These are phyloP conservation scores for Malassezia restricta DNA, from an alignment of 1,284 basidiomycete genomes.

Conservation along the genomic window DNA sequence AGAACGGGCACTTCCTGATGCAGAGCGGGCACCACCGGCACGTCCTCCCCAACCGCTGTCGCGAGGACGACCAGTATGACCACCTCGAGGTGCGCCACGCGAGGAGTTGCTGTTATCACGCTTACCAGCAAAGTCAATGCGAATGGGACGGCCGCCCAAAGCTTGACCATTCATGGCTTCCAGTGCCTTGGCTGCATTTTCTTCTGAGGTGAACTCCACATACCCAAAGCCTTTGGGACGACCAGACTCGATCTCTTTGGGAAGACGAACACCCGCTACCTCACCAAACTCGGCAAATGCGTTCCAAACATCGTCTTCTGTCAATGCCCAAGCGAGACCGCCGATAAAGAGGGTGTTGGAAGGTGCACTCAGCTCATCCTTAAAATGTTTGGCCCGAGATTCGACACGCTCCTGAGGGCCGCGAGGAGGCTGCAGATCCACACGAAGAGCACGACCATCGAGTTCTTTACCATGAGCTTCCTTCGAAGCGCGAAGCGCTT, in stretches of 20 bases:
- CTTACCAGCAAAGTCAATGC: conserved; percentile 66
- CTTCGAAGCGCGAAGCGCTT: conserved; percentile 54
- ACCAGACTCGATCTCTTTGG: conserved; percentile 83
- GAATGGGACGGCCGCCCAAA: conserved; percentile 67
- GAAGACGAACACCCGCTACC: conserved; percentile 75
- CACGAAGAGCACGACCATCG: conserved; percentile 75
- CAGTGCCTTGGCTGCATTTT: conserved; percentile 69
- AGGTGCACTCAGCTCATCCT: conserved; percentile 53
- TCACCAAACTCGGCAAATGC: conserved; percentile 80
- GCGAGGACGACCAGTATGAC: conserved; percentile 19
- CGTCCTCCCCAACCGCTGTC: conserved; percentile 22
- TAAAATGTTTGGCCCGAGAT: conserved; percentile 63
- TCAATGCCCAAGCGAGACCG: conserved; percentile 68
- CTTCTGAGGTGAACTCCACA: conserved; percentile 77
- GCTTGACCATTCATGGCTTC: conserved; percentile 60
- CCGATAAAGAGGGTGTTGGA: conserved; percentile 76
- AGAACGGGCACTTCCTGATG: conserved; percentile 50
- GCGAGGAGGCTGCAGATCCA: conserved; percentile 65
- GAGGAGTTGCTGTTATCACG: conserved; percentile 51
- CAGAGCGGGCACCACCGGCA: conserved; percentile 17
- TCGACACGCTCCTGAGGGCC: conserved; percentile 55
- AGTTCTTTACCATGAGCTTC: conserved; percentile 73
- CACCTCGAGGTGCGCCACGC: conserved; percentile 48
- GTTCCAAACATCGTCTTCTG: conserved; percentile 80
- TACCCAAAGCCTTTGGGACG: conserved; percentile 92